phyloP scores from a whole-genome alignment of 306 rosid genomes.

The Carpinus fangiana region DNA sequence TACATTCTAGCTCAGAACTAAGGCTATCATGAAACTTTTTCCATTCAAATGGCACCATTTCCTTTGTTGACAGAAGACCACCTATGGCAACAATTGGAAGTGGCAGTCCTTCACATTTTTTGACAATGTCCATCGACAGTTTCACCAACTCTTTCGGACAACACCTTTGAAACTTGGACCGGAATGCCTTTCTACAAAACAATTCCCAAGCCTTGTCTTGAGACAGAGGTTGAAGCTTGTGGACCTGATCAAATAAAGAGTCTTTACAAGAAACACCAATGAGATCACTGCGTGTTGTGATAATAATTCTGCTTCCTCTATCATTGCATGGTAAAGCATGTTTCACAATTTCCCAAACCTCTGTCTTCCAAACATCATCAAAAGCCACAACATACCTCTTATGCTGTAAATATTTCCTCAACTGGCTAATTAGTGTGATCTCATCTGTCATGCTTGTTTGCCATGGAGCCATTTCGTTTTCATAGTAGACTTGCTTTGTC shows the following conservation, averaged over 20 bases:
- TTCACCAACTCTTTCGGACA: neutral
- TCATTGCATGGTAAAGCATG: slow-evolving; percentile 4
- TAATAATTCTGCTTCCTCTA: neutral
- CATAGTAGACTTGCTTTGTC: neutral
- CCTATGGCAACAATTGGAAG: slow-evolving; percentile 20
- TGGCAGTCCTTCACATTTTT: slow-evolving; percentile 16
- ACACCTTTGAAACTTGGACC: neutral
- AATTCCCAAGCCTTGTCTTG: neutral
- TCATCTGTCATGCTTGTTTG: neutral
- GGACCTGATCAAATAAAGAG: neutral
- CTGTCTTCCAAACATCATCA: neutral
- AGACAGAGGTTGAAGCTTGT: neutral
- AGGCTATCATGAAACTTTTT: neutral
- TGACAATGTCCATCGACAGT: neutral
- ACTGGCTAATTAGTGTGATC: neutral
- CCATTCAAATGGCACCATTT: slow-evolving; percentile 9
- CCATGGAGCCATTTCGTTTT: neutral
- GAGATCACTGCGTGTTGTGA: neutral
- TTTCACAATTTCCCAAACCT: slow-evolving; percentile 2
- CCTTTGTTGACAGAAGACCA: slow-evolving; percentile 15
- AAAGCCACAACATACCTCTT: slow-evolving; percentile 5
- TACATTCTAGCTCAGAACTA: neutral
- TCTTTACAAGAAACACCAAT: neutral
- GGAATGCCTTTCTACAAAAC: neutral
- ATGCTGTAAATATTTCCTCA: slow-evolving; percentile 1